These are phyloP conservation scores for Fusarium zealandicum DNA, from an alignment of 2,329 filamentous ascomycete genomes.

Conservation along the genomic window DNA sequence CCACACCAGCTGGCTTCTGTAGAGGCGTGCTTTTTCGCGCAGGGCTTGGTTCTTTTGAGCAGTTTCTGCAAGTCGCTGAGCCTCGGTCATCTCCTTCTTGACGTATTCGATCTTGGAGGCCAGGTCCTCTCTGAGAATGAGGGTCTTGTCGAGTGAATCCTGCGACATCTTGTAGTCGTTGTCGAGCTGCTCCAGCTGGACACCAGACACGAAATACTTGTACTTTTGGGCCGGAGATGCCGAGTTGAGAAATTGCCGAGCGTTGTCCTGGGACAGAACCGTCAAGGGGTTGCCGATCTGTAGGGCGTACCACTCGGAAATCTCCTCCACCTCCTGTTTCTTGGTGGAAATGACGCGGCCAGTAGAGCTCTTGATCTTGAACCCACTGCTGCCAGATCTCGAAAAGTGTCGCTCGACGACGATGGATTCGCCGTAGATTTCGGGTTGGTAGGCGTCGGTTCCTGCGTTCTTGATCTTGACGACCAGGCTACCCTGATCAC, in stretches of 20 bases:
- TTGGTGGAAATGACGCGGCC: constrained; percentile 80
- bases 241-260: constrained; percentile 88
- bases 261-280: constrained; percentile 93
- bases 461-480: constrained; percentile 94
- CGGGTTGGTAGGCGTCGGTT: constrained; percentile 80
- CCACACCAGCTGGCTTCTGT: constrained; percentile 81
- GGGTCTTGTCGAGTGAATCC: constrained; percentile 74
- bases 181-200: constrained; percentile 90
- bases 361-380: constrained; percentile 81
- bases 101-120: constrained; percentile 44
- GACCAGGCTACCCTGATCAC: constrained; percentile 75
- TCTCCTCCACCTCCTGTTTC: constrained; percentile 87
- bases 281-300: constrained; percentile 98
- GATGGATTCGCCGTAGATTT: constrained; percentile 84
- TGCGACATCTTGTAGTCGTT: constrained; percentile 88
- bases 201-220: constrained; percentile 94
- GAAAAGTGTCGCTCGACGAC: constrained; percentile 91
- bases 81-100: constrained; percentile 60
- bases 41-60: constrained; percentile 73
- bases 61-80: constrained; percentile 68
- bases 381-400: constrained; percentile 75
- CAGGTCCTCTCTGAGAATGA: constrained; percentile 49
- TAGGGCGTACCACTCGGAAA: constrained; percentile 89
- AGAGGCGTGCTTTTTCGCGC: constrained; percentile 64
- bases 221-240: constrained; percentile 88